Conservation (phyloP, 2,329 filamentous ascomycete species). For the Cryphonectria nitschkei region DNA sequence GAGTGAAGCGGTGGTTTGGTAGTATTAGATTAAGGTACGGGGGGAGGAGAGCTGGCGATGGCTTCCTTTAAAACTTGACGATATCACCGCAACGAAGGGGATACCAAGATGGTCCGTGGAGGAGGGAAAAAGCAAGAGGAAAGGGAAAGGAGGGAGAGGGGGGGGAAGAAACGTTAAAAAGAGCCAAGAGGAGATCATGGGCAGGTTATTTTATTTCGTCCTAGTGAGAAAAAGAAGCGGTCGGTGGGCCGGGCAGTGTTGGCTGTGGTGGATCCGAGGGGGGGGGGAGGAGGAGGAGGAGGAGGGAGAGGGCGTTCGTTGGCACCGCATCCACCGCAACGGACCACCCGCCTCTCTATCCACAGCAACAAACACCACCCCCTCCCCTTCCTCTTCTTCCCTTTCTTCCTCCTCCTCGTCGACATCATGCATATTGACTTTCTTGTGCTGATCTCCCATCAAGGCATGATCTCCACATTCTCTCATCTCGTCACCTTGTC, state of each 20-base stretch:
- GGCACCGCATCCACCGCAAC: slow-evolving; percentile 1
- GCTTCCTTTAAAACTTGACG: slow-evolving; percentile 50
- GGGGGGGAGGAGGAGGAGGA: neutral
- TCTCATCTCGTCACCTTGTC: neutral
- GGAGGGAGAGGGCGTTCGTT: neutral
- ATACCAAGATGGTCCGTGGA: slow-evolving; percentile 43
- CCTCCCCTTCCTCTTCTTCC: too few species aligned
- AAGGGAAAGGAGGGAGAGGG: slow-evolving; percentile 41
- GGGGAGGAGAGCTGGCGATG: slow-evolving; percentile 54
- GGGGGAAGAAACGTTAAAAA: slow-evolving; percentile 33
- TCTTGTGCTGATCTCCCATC: too few species aligned
- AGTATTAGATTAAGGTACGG: slow-evolving; percentile 36
- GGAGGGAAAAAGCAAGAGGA: slow-evolving; percentile 39
- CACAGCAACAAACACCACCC: neutral
- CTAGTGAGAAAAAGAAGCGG: neutral
- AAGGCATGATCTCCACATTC: neutral
- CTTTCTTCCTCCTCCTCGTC: neutral
- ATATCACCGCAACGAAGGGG: slow-evolving; percentile 53
- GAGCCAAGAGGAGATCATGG: slow-evolving; percentile 37
- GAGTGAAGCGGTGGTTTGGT: slow-evolving; percentile 75
- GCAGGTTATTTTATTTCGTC: slow-evolving; percentile 15
- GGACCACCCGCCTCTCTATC: neutral
- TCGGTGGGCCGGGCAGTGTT: slow-evolving; percentile 6
- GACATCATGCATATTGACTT: neutral
- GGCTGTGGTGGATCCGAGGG: slow-evolving; percentile 15